Base-by-base conservation (phyloP, 228 moss, liverwort and hornwort genomes). In the Sphagnum magellanicum region DNA sequence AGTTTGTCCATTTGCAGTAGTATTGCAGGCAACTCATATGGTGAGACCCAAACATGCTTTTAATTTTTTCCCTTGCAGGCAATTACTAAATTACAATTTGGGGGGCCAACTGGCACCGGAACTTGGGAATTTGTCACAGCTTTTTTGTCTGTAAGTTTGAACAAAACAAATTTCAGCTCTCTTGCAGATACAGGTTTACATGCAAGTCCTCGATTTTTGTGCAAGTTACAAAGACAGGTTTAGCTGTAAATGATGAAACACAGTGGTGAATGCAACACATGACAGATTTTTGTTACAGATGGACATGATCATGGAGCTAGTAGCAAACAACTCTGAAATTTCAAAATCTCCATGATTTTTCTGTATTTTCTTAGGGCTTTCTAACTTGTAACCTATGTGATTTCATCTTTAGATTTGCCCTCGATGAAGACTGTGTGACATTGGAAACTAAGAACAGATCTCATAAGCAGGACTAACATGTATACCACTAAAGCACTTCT, bases 61-160 rank as follows among this genome's bases (percentile, higher is more conserved):
- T 57, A 6, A 10, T 49, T 59, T 3, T 49, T 69, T 53, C 64
- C 66, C 11, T 51, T 83, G 5, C 75, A 84, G 84, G 63, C 86
- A 80, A 52, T 50, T 59, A 3, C 78, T 82, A 72, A 82, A 77
- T 60, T 77, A 65, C 52, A 69, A 78, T 13, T 77, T 86, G 75
- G 13, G 71, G 53, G 86, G 86, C 53, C 79, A 75, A 14, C 73
- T 86, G 77, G 70, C 75, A 52, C 67, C 76, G 6, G 80, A 82
- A 6, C 71, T 86, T 64, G 86, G 83, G 66, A 82, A 79, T 17
- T 53, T 86, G 32, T 53, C 82, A 32, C 71, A 48, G 7, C 82
- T 86, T 4, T 52, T 16, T 4, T 72, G 73, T 64, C 66, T 86
- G 81, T 84, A 75, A 80, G 77, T 50, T 32, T 32, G 3, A 32